Evolutionary conservation across 441 rosid species (phyloP), one percentile per base, ranked within the genome.

Genomic region (Daphne laureola): DNA sequence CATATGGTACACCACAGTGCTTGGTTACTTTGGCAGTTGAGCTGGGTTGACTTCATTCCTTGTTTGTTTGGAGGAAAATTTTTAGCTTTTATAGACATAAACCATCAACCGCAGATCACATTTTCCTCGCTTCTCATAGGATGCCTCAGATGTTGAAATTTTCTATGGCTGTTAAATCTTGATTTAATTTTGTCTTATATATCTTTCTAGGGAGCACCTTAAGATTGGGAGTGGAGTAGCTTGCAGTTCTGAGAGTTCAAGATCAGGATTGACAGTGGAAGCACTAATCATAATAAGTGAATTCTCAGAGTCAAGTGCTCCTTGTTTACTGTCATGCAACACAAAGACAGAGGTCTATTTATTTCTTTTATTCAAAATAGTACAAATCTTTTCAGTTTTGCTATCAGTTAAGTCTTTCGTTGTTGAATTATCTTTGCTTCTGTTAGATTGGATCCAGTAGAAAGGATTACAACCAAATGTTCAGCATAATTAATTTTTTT

Each of bases 161-260:
- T 31, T 6, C n/a, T 31, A 31, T 31, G 38, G 38, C 38, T 31
- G 38, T 8, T 5, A 31, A 8, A 31, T 31, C 11, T 31, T 8
- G 7, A 31, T 6, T 31, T 5, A 31, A 31, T 31, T 31, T 8
- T 31, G 38, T 31, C 44, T 41, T 60, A 61, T 8, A 31, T 49
- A 21, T 12, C n/a, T 65, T 69, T 41, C 23, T 43, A 92, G 97
- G 78, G 86, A 73, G 52, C 54, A 71, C 73, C 84, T 81, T 47
- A 86, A 81, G 78, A 63, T 76, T 63, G 96, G 98, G 58, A 72
- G 57, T 63, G 97, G 85, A 69, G 73, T 59, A 40, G 75, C 73
- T 31, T 67, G 71, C 72, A 51, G 65, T 70, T 59, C 53, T 35
- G 83, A 78, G 56, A 77, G 68, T 65, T 78, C 49, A 15, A 71